Base-by-base conservation (phyloP, 148 eudicot species). In the Linanthus parryae region DNA sequence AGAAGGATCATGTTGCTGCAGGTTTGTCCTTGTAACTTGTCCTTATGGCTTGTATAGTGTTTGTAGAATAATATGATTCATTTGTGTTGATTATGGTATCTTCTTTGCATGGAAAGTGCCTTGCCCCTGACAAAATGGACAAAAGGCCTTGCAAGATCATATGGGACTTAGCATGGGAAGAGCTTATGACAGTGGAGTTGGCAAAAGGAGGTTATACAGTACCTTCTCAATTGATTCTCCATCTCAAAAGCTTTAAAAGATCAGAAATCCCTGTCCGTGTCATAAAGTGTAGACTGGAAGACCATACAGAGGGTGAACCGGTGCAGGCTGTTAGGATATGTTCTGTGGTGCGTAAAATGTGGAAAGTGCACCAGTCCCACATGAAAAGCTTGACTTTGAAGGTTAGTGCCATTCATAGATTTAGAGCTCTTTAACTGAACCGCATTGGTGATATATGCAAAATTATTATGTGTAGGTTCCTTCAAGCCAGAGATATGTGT, bases 91-190 rank as follows among this genome's bases (percentile, higher is more conserved):
- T 24, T 35, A 63, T 18, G 5, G 10, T 49, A 29, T 58, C 39
- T 49, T 57, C 31, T 66, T 30, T 40, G 63, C 49, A 5, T 39
- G 58, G 38, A 22, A 52, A 92, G 96, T 76, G 83, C 67, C 64
- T 75, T 61, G 69, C 73, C 60, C 78, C 73, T 24, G 85, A 82
- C 20, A 77, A 71, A 61, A 57, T 88, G 76, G 99, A 88, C 70
- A 78, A 73, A 64, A 84, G 64, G 68, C 99, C 96, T 50, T 70
- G 92, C 79, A 88, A 94, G 74, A 88, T 94, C 52, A 60, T 84
- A 80, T 94, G 99, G 99, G 99, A 94, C 59, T 85, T 88, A 21
- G 73, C 92, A 15, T 94, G 96, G 99, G 95, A 84, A 61, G 96
- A 94, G 61, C 64, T 94, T 54, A 61, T 88, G 73, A 70, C 96